Base-by-base conservation (phyloP, 495 filamentous ascomycete species). In the Podospora appendiculata region DNA sequence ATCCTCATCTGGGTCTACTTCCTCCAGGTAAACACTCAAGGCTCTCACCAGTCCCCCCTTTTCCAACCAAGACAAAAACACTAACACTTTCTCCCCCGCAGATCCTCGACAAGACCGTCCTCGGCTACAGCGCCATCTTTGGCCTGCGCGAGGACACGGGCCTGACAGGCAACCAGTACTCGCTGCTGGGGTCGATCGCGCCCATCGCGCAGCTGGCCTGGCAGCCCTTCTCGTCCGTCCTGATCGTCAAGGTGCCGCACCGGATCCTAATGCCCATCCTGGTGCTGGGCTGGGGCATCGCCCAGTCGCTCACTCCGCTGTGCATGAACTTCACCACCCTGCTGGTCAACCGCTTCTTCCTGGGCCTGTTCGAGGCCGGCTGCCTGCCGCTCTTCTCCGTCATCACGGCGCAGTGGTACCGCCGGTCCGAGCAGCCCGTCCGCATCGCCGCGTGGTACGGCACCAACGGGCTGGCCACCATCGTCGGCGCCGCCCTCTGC, bases 1-100 rank as follows among this genome's bases (percentile, higher is more conserved):
- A 72, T 86, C 41, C 67, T 85, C 2, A 67, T 78, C 17, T 85
- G 82, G 83, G 80, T 84, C 9, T 85, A 85, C 56, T 84, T 86
- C 55, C 58, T 78, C 12, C 73, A 77, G 63, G 25, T 25, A 25
- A 25, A 25, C 25, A n/a, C n/a, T n/a, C n/a, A 25, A 25, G 25
- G 2, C 25, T 25, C 25, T 25, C 25, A 25, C 25, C 25, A 5
- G 2, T 25, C 25, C 5, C 5, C 25, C 25, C 25, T 5, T 25
- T 25, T 5, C 25, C 25, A 25, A 25, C 25, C 2, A 25, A 25
- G 5, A 25, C 25, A 25, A 25, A 25, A 2, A 25, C 2, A 25
- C 2, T 25, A 25, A 25, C 25, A 25, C 25, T 5, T 5, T 25
- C 25, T 5, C 25, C 5, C 25, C 25, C 25, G 5, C 2, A 25